Evolutionary conservation across 2,329 filamentous ascomycete species (phyloP), one percentile per base, ranked within the genome.

Genomic region (Teratosphaeria nubilosa): DNA sequence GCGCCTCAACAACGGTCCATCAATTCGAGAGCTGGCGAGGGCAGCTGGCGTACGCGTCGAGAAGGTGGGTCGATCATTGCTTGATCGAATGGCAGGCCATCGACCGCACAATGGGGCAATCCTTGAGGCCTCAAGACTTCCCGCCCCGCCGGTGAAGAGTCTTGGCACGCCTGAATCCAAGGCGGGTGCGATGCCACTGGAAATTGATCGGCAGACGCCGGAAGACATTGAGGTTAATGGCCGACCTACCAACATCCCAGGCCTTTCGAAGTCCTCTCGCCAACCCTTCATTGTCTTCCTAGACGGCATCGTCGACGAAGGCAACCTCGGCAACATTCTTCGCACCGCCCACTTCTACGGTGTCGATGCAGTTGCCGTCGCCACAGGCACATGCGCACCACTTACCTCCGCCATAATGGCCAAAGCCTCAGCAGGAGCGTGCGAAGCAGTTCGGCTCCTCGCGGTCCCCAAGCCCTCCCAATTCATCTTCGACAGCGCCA

Each of bases 341-440:
- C 87, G 94, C 37, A 90, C 90, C 5, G 90, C 91, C 2, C 87
- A 90, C 68, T 97, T 94, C 72, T 82, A 97, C n/a, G 92, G 92
- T 24, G 86, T 90, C 5, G 88, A 91, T 57, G 91, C 89, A 4
- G 82, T 99, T 22, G 84, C 85, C 2, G 84, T 95, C 57, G 88
- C 90, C 2, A 85, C 81, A 31, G 82, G 84, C 59, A 86, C 74
- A 10, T 89, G 87, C 16, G 88, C 91, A 0, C 81, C 85, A 0
- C 77, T 96, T 60, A 88, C 86, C 7, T 81, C 90, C 0, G 82
- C 91, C 9, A 86, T 89, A 9, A 86, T 90, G 0, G 80, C 95
- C 60, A 97, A 97, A 73, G 88, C 92, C 0, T 91, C 91, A 0
- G 86, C 90, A 0, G 94, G 94, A 7, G 92, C 92, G 3, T 86